A percentile compares a stretch with the other conserved stretches of the same genome.
phyloP scores from a whole-genome alignment of 2,329 filamentous ascomycete genomes.

The Microdochium nivale region DNA sequence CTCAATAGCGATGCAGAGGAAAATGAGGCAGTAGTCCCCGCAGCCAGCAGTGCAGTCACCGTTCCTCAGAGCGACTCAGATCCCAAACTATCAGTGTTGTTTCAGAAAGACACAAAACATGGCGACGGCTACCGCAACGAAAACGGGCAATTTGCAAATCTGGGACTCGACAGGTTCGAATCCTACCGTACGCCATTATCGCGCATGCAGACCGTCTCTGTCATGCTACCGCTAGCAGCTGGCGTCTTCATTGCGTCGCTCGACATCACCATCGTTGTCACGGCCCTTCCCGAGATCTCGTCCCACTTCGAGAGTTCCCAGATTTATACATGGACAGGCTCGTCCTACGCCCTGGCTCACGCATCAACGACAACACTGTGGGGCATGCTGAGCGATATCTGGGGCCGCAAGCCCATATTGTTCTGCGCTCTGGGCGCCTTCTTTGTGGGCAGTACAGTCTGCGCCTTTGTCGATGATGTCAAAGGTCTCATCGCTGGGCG shows the following conservation, averaged over 20 bases:
- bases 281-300: conserved; percentile 37
- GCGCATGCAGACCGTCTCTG: background rate
- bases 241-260: conserved; percentile 1
- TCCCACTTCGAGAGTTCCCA: conserved; percentile 39
- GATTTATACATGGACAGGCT: conserved; percentile 58
- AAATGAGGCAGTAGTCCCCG: background rate
- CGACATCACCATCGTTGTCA: conserved; percentile 30
- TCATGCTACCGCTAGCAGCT: background rate
- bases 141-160: background rate
- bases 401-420: conserved; percentile 26
- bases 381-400: conserved; percentile 34
- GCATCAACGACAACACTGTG: conserved; percentile 48
- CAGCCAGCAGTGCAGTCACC: background rate
- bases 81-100: background rate
- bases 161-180: background rate
- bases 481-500: conserved; percentile 21
- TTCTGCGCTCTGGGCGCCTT: conserved; percentile 20
- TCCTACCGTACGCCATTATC: background rate
- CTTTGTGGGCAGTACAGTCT: conserved; percentile 22
- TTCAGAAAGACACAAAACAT: background rate
- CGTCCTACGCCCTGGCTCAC: conserved; percentile 51
- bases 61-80: background rate
- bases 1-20: background rate
- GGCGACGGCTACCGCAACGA: background rate
- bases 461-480: conserved; percentile 18